Conservation (phyloP, 371 early-diverging fungal species). For the Mortierella sp. region DNA sequence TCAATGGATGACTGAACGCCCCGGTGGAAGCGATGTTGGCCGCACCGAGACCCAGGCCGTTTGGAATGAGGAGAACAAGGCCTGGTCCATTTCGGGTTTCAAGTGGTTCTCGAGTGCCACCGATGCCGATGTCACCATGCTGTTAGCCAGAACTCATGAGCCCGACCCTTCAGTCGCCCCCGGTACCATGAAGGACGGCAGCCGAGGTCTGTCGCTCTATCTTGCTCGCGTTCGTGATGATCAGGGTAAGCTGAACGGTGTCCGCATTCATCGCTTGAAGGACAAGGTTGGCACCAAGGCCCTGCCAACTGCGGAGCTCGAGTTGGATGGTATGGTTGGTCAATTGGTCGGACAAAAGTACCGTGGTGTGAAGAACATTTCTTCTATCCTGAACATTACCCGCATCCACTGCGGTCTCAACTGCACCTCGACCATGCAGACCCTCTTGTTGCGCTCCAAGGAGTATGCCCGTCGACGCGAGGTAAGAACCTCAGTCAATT, state of each 20-base stretch:
- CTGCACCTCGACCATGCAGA: constrained; percentile 61
- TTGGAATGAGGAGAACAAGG: constrained; percentile 58
- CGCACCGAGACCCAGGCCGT: constrained; percentile 72
- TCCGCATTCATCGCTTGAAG: constrained; percentile 74
- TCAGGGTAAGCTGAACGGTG: constrained; percentile 70
- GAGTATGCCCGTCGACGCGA: constrained; percentile 71
- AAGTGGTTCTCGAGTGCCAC: constrained; percentile 85
- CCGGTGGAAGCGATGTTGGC: constrained; percentile 76
- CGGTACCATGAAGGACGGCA: constrained; percentile 57
- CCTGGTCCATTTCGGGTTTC: constrained; percentile 72
- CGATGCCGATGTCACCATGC: constrained; percentile 74
- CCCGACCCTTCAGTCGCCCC: constrained; percentile 44
- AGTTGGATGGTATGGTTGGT: constrained; percentile 69
- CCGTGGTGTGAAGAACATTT: constrained; percentile 73
- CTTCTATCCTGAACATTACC: constrained; percentile 77
- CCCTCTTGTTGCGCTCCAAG: constrained; percentile 65
- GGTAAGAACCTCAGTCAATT: constrained; percentile 20
- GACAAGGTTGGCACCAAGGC: constrained; percentile 79
- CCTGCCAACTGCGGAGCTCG: constrained; percentile 80
- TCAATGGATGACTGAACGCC: constrained; percentile 86
- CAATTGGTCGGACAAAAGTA: constrained; percentile 66
- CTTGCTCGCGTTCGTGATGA: constrained; percentile 69
- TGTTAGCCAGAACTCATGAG: constrained; percentile 71
- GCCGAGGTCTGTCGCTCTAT: constrained; percentile 73
- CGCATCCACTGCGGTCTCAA: constrained; percentile 73